A percentile compares a stretch with the other conserved stretches of the same genome.
These are phyloP conservation scores for Cyclotella atomus DNA, from an alignment of 108 stramenopile genomes.

Conservation along the genomic window DNA sequence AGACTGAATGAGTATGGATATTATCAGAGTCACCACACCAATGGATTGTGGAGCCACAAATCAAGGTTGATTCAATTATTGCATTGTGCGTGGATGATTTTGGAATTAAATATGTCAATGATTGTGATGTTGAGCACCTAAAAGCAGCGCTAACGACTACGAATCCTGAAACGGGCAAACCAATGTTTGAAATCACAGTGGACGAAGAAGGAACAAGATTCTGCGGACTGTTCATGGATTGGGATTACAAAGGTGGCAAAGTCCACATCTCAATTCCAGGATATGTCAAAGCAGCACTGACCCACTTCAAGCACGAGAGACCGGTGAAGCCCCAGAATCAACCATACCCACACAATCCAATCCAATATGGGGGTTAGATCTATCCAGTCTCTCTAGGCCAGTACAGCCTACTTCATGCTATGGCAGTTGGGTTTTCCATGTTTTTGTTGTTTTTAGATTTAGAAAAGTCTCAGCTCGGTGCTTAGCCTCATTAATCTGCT, in stretches of 20 bases:
- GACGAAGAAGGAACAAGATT: neutral
- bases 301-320: neutral
- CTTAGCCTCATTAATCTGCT: no score
- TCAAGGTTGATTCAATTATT: constrained; percentile 1
- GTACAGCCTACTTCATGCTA: no score
- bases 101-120: constrained; percentile 10
- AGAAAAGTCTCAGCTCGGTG: no score
- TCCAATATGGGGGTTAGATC: no score
- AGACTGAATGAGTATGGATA: neutral
- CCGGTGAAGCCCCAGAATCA: neutral
- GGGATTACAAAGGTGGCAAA: constrained; percentile 6
- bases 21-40: neutral
- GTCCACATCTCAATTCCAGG: constrained; percentile 3
- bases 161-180: no score
- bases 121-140: neutral
- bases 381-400: no score
- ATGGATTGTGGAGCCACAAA: constrained; percentile 14
- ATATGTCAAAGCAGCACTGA: constrained; percentile 3
- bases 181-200: neutral
- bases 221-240: neutral
- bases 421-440: no score
- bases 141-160: neutral
- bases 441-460: no score
- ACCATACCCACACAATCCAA: neutral
- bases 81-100: constrained; percentile 5